Base-by-base conservation (phyloP, 2,329 filamentous ascomycete species). In the Colletotrichum sp. region DNA sequence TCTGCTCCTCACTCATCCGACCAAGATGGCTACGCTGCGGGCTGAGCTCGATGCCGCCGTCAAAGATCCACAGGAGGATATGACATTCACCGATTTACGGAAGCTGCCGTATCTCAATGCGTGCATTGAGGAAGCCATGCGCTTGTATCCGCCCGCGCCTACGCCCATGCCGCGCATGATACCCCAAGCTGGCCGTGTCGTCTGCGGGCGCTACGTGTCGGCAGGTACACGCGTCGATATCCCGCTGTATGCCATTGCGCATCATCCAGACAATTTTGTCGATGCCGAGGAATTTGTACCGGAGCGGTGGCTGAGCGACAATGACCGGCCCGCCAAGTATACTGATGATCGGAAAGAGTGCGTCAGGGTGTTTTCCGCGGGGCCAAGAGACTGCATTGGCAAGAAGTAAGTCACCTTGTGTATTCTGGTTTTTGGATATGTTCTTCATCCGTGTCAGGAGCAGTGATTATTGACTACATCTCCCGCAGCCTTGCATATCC, bases 331-430 rank as follows among this genome's bases (percentile, higher is more conserved):
- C 16, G 51, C 24, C 33, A 66, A 31, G 55, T 73, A 71, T 58
- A 31, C 27, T n/a, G 33, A 21, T 24, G 71, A 73, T n/a, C 38
- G 38, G 62, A 61, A 55, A 18, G 68, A 71, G 2, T 73, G 68
- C 16, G 18, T 87, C 68, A 85, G 88, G 78, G 85, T 88, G 1
- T 89, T 90, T 73, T 84, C 84, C 8, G 63, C 86, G 4, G 87
- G 88, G 0, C 84, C 87, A 12, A 80, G 88, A 4, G 87, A 88
- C 59, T 90, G 88, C 70, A 82, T 90, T 36, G 88, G 88, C 3
- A 82, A 82, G 72, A 88, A 88, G 86, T 87, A 79, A 79, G 86
- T 81, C 4, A 2, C 57, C 12, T 43, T 21, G 2, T 16, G n/a
- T 21, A 8, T 24, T 24, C 24, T 24, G 24, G 24, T 16, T n/a